Base-by-base conservation (phyloP, 164 flowering plant species). In the Tinospora cordifolia region DNA sequence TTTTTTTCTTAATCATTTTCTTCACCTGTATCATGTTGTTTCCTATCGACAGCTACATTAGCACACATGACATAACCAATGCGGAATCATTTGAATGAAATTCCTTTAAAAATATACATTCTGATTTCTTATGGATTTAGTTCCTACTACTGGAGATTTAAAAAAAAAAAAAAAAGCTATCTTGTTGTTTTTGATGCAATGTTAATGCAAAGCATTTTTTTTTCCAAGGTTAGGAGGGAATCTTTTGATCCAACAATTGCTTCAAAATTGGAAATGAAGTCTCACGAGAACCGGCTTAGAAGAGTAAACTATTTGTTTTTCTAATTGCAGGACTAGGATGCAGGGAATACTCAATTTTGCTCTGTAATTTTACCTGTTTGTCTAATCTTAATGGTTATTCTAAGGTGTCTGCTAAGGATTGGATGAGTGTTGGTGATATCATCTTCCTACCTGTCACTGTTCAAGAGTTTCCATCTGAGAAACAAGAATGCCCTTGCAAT, bases 361-460 rank as follows among this genome's bases (percentile, higher is more conserved):
- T 27, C 14, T 10, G 26, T 11, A 11, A 44, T 30, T 11, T 26
- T n/a, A 62, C 27, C 36, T 27, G n/a, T 30, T 26, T 5, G 19
- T 7, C 46, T 39, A 19, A 12, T 73, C 19, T 66, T 59, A 1
- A 44, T 30, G 62, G 51, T 71, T 74, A 54, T 34, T 71, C 71
- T 59, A 81, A 92, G 98, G 90, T 94, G 72, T 85, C 84, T 72
- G 90, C 93, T 30, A 94, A 94, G 79, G 93, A 89, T 69, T 65
- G 74, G 0, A 79, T 94, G 86, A 82, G 83, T 10, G 8, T 68
- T 2, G 97, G 97, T 10, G 99, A 94, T 80, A 76, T 73, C 24
- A 83, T 94, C n/a, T 82, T 72, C 79, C 91, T 94, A 69, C 99
- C 99, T 39, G 75, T 79, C 59, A 73, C 84, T 36, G 90, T 89